These are phyloP conservation scores for Termitomyces eurrhizus DNA, from an alignment of 768 basidiomycete genomes.

Conservation along the genomic window DNA sequence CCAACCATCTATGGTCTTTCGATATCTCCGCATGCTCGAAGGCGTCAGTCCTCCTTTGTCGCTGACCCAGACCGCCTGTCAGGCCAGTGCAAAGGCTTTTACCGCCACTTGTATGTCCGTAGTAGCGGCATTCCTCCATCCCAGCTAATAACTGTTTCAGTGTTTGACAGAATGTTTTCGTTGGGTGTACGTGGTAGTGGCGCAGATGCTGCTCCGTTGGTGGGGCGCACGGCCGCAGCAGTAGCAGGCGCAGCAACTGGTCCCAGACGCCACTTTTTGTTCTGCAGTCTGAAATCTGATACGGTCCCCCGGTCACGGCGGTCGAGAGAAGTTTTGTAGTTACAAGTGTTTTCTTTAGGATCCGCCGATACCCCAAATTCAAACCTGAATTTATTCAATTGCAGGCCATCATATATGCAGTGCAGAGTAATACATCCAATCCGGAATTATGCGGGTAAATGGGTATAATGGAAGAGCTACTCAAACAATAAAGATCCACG, in stretches of 20 bases:
- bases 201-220: slow-evolving; percentile 57
- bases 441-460: slow-evolving; percentile 10
- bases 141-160: slow-evolving; percentile 32
- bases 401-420: slow-evolving; percentile 7
- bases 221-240: slow-evolving; percentile 59
- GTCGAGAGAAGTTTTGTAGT: slow-evolving; percentile 21
- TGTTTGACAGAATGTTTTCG: slow-evolving; percentile 89
- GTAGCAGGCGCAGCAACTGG: slow-evolving; percentile 62
- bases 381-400: slow-evolving; percentile 8
- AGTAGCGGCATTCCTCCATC: background rate
- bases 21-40: slow-evolving; percentile 87
- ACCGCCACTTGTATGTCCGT: slow-evolving; percentile 68
- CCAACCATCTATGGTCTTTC: slow-evolving; percentile 89
- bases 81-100: slow-evolving; percentile 86
- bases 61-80: slow-evolving; percentile 84
- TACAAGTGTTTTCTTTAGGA: background rate
- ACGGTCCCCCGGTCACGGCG: slow-evolving; percentile 30
- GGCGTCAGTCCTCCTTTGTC: slow-evolving; percentile 86
- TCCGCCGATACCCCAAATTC: background rate
- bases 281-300: slow-evolving; percentile 72
- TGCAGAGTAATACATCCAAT: slow-evolving; percentile 17
- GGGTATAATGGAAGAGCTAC: slow-evolving; percentile 12
- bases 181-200: slow-evolving; percentile 78
- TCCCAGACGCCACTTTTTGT: slow-evolving; percentile 81
- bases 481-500: slow-evolving; percentile 2